Base-by-base conservation (phyloP, 2,329 filamentous ascomycete genomes). In the Pyrenochaeta sp. region DNA sequence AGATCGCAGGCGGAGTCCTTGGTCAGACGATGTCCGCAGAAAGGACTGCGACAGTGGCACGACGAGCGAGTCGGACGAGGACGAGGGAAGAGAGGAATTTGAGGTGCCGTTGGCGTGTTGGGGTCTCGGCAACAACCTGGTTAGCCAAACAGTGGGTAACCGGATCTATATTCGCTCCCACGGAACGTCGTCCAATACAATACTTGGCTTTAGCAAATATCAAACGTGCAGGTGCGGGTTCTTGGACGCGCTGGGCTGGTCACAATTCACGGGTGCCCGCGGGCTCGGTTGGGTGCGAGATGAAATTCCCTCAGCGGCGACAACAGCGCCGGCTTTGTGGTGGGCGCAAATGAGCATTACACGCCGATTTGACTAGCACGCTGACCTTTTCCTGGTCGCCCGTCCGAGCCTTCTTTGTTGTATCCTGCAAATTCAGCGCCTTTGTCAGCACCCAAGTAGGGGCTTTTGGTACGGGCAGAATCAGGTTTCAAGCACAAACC, bases 41-140 rank as follows among this genome's bases (percentile, higher is more conserved):
- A 46, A 42, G 50, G 44, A 57, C 61, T 65, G 61, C 58, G 55
- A 62, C 61, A 64, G 54, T 58, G 62, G 58, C 60, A 58, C 54
- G 52, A 45, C 47, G 51, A 54, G 55, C 47, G 48, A 62, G 52
- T 56, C 50, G 54, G 53, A 42, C 40, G 56, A 47, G 52, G 42
- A 39, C 58, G 58, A 51, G 53, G 54, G 61, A 55, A 61, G 56
- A 39, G 52, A 59, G 61, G 66, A 67, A 65, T 69, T 67, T 66
- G 57, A 64, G 56, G 66, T 64, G 64, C 59, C 46, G 52, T 57
- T 55, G 59, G 62, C 52, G 59, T 47, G 54, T 48, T 55, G 55
- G 49, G 56, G 40, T 50, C 50, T 64, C 54, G 65, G 58, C 58
- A 61, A 32, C 47, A 28, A 39, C 24, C n/a, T 39, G 36, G 36